Conservation (phyloP, 305 asterid species). For the Solanum hybrid region DNA sequence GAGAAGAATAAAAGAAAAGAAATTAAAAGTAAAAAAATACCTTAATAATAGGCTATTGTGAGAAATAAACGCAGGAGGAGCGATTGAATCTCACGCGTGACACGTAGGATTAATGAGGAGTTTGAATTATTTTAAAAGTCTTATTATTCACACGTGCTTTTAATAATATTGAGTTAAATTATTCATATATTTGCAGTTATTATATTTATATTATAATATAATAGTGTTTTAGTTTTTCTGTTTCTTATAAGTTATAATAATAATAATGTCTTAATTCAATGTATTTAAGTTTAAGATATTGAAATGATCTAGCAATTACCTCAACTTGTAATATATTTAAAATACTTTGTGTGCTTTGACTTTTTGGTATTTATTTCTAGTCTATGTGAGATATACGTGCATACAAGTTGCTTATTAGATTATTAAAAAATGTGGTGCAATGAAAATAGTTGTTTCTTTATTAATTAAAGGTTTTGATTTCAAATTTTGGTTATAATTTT, state of each 20-base stretch:
- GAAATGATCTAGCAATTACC: background rate
- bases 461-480: rapidly evolving
- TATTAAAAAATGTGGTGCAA: background rate
- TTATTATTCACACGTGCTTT: background rate
- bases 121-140: background rate
- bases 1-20: too few relatives aligned
- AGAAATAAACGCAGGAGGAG: too few relatives aligned
- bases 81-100: background rate
- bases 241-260: background rate
- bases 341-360: background rate
- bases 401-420: background rate
- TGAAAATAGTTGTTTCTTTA: background rate
- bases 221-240: background rate
- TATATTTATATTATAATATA: background rate
- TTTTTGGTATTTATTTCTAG: background rate
- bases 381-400: background rate
- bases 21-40: too few relatives aligned
- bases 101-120: background rate
- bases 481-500: too few relatives aligned
- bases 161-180: background rate
- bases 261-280: background rate
- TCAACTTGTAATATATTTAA: background rate
- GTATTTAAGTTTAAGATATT: background rate
- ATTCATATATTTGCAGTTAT: background rate
- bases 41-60: too few relatives aligned